Evolutionary conservation across 1,284 basidiomycete species (phyloP), one percentile per base, ranked within the genome.

Genomic region (Singerocomus inundabilis): DNA sequence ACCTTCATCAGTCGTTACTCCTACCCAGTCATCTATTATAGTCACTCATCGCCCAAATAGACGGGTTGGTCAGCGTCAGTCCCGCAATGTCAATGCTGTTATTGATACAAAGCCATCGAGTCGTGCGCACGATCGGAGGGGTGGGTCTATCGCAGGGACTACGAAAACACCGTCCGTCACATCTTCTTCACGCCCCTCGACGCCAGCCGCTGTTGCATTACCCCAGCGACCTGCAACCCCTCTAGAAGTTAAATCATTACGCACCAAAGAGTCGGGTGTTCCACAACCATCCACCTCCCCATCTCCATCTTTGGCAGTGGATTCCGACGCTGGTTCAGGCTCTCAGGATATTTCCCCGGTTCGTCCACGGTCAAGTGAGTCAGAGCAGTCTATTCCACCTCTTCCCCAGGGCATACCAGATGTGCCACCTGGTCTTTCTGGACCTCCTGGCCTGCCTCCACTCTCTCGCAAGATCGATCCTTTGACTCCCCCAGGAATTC

Each of bases 171-270:
- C 78, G 9, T 78, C 80, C 3, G 72, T 76, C 49, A 67, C 73
- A n/a, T 79, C 82, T n/a, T 76, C 76, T 1, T 85, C 84, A 24
- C 81, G 82, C n/a, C 82, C 84, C 26, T 64, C 77, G 2, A 85
- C 85, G 1, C 82, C 84, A 36, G 73, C 74, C 16, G 62, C 63
- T 37, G 57, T 64, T 28, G 47, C 64, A 25, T 57, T 73, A 21
- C 70, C 75, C 32, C 71, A 71, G 48, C 71, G 75, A 36, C 73
- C 82, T 31, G 64, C 69, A 13, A 77, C 79, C n/a, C 75, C 78
- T 3, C 66, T 70, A 24, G 70, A 74, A 36, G 62, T 69, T 31
- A 81, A 75, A 58, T 46, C 62, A 33, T 54, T 68, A 42, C 72
- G 70, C 46, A 70, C 61, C 48, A 79, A 75, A 57, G 76, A 77